phyloP scores from a whole-genome alignment of 2,329 filamentous ascomycete species.

The Periglandula ipomoeae region DNA sequence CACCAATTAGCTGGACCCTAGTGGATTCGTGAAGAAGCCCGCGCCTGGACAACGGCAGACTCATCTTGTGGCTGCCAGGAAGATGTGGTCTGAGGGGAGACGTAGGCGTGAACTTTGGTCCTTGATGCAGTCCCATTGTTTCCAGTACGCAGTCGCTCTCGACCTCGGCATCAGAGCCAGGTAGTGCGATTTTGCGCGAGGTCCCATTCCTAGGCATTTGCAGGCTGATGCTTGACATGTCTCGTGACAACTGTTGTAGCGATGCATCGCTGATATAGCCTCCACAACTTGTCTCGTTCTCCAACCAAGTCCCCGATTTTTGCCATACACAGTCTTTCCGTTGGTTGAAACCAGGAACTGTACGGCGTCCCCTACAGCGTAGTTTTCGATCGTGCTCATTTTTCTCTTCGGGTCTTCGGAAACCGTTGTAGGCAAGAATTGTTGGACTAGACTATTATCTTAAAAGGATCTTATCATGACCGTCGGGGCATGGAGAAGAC shows the following conservation, averaged over 20 bases:
- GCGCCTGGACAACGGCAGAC: no score
- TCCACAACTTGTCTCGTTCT: slow-evolving; percentile 10
- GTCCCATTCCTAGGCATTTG: not conserved
- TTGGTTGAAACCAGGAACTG: slow-evolving; percentile 12
- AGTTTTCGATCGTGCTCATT: slow-evolving; percentile 12
- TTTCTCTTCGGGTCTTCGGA: slow-evolving; percentile 5
- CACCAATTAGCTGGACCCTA: no score
- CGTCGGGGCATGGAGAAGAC: no score
- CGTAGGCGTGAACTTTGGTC: not conserved
- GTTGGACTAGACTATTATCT: no score
- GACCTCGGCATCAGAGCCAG: not conserved
- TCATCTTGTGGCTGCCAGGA: no score
- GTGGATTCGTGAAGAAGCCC: no score
- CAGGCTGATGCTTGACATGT: not conserved
- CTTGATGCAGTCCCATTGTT: not conserved
- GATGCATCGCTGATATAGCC: slow-evolving; percentile 8
- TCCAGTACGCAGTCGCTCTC: not conserved
- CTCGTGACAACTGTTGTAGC: slow-evolving; percentile 5
- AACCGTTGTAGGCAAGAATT: no score
- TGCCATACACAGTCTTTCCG: slow-evolving; percentile 10
- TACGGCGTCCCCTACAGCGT: slow-evolving; percentile 10
- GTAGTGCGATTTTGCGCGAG: not conserved
- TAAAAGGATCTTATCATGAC: no score
- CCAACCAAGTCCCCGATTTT: slow-evolving; percentile 9
- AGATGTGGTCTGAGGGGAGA: not conserved